phyloP scores from a whole-genome alignment of 768 basidiomycete species.

The Lanmaoa rubissima region DNA sequence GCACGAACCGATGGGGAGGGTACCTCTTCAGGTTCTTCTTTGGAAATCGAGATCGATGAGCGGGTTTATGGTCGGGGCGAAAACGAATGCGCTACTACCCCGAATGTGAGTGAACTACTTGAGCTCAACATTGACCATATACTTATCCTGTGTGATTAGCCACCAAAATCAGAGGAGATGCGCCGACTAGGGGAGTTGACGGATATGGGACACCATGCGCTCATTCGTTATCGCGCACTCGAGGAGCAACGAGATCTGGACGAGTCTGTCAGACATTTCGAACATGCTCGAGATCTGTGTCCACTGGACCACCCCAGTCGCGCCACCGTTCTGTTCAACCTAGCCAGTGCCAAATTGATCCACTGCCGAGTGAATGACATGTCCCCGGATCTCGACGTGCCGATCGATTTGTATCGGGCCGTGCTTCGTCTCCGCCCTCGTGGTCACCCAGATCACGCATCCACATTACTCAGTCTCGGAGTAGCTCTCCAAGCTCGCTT shows the following conservation, averaged over 20 bases:
- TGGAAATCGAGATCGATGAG: background rate
- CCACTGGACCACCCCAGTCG: background rate
- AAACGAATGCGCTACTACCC: background rate
- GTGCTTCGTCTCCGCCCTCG: background rate
- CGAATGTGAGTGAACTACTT: background rate
- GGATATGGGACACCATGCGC: background rate
- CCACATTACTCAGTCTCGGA: background rate
- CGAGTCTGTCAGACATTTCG: background rate
- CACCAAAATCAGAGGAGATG: background rate
- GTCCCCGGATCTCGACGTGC: background rate
- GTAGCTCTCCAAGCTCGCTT: slow-evolving; percentile 9
- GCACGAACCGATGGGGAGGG: background rate
- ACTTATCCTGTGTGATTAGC: background rate
- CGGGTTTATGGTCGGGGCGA: background rate
- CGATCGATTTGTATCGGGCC: slow-evolving; percentile 1
- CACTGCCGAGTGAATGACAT: background rate
- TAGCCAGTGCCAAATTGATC: background rate
- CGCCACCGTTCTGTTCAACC: slow-evolving; percentile 7
- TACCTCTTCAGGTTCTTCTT: background rate
- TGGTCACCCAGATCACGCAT: slow-evolving; percentile 1
- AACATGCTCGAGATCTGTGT: background rate
- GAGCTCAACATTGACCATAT: background rate
- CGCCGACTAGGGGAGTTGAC: background rate
- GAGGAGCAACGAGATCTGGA: background rate
- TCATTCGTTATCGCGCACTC: background rate